phyloP scores from a whole-genome alignment of 768 basidiomycete species.

The Leccinum pellstonianum region DNA sequence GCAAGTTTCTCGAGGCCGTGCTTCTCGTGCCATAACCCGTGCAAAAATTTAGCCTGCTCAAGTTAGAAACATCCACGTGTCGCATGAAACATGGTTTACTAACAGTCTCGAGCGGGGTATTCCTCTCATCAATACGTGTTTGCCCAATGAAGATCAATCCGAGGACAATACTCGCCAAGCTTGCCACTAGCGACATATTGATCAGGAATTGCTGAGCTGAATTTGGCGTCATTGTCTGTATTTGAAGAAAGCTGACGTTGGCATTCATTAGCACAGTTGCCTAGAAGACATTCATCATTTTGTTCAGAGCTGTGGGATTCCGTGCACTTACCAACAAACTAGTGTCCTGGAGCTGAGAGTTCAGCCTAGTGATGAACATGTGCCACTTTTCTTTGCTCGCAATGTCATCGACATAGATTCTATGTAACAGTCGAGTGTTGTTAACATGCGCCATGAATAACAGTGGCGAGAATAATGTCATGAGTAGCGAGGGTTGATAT shows the following conservation, averaged over 20 bases:
- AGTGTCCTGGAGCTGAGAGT: conserved; percentile 50
- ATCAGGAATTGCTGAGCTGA: conserved; percentile 38
- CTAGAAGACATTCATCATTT: conserved; percentile 28
- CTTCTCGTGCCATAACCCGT: conserved; percentile 19
- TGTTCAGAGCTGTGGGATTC: neutral
- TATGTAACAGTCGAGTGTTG: conserved; percentile 44
- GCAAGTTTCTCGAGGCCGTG: conserved; percentile 51
- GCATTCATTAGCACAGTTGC: conserved; percentile 58
- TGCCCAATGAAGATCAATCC: conserved; percentile 43
- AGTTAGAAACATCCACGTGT: neutral
- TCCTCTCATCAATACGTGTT: conserved; percentile 34
- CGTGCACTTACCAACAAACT: conserved; percentile 46
- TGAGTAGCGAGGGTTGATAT: conserved; percentile 34
- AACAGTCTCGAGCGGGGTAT: conserved; percentile 17
- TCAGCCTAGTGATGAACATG: conserved; percentile 42
- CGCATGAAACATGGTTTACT: neutral
- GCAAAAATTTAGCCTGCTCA: conserved; percentile 11
- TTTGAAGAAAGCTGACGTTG: conserved; percentile 59
- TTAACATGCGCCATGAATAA: conserved; percentile 51
- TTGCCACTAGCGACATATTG: conserved; percentile 44
- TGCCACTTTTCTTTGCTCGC: conserved; percentile 44
- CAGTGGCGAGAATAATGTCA: conserved; percentile 39
- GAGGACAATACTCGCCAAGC: conserved; percentile 42
- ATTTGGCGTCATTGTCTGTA: conserved; percentile 31
- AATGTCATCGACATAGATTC: conserved; percentile 49